Conservation (phyloP, 1,284 basidiomycete species). For the Heterobasidion occidentale region DNA sequence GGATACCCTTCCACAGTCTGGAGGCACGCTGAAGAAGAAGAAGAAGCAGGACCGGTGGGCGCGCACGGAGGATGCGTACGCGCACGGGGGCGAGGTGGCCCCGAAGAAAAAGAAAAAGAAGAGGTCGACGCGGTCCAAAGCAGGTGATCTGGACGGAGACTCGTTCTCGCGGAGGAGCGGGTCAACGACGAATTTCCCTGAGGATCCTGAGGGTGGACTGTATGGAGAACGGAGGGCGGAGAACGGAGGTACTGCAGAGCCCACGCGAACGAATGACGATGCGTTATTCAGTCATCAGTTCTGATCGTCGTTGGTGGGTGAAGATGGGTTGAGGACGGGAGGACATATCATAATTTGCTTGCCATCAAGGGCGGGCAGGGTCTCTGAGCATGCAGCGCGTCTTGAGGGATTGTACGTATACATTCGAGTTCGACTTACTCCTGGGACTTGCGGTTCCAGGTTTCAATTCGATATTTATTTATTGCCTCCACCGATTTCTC, state of each 20-base stretch:
- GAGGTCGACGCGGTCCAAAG: conserved; percentile 26
- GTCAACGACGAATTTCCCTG: conserved; percentile 53
- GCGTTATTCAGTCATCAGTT: conserved; percentile 43
- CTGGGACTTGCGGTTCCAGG: too few species aligned
- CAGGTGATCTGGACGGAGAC: conserved; percentile 26
- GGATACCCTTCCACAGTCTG: conserved; percentile 40
- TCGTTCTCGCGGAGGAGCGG: conserved; percentile 34
- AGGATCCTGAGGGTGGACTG: conserved; percentile 60
- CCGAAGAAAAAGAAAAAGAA: conserved; percentile 39
- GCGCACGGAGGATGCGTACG: conserved; percentile 75
- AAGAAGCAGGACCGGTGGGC: conserved; percentile 81
- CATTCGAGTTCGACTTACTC: not conserved
- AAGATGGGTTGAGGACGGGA: not conserved
- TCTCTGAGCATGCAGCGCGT: not conserved
- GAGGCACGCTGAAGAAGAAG: conserved; percentile 46
- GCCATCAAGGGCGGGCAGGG: not conserved
- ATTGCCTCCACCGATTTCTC: too few species aligned
- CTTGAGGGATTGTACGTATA: not conserved
- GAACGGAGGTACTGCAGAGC: conserved; percentile 13
- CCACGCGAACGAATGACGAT: conserved; percentile 17
- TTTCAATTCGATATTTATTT: too few species aligned
- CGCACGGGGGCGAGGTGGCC: conserved; percentile 38
- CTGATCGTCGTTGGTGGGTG: conserved; percentile 15
- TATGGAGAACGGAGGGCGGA: conserved; percentile 35
- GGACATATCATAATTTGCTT: not conserved